Conservation (phyloP, 176 grass and related monocot genomes). For the Rhynchospora pubera region DNA sequence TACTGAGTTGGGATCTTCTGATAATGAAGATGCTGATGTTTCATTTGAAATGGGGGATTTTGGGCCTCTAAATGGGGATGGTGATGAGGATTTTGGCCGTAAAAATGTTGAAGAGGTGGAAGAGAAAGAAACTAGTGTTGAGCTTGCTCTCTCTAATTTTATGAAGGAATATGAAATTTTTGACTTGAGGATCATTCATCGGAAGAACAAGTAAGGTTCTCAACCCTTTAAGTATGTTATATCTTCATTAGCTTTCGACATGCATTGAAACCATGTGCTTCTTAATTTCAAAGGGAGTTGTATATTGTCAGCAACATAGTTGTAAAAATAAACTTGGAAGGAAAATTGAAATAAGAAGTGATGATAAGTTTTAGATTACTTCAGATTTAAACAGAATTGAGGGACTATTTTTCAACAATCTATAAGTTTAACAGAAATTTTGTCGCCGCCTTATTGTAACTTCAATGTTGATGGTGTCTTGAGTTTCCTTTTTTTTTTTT, state of each 20-base stretch:
- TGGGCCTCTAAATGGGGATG: constrained; percentile 27
- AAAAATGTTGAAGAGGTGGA: constrained; percentile 38
- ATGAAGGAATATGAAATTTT: constrained; percentile 77
- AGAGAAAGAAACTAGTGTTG: constrained; percentile 44
- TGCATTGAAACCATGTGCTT: neutral
- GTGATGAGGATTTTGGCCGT: neutral
- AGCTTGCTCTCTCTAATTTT: constrained; percentile 55
- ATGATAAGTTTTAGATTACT: neutral
- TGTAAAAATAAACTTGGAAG: neutral
- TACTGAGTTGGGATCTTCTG: constrained; percentile 33
- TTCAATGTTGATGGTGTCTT: neutral
- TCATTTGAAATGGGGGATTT: constrained; percentile 38
- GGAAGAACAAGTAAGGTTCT: constrained; percentile 74
- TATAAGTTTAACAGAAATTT: neutral
- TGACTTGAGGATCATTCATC: constrained; percentile 97
- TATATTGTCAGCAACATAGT: neutral
- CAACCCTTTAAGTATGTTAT: neutral
- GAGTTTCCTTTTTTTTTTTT: neutral
- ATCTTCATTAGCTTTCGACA: neutral
- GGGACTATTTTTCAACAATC: neutral
- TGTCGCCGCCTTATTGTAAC: neutral
- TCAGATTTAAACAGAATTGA: neutral
- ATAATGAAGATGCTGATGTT: constrained; percentile 36
- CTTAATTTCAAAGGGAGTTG: neutral
- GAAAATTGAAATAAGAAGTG: neutral